Evolutionary conservation across 148 eudicot genomes (phyloP).

Genomic region (Cornus controversa): DNA sequence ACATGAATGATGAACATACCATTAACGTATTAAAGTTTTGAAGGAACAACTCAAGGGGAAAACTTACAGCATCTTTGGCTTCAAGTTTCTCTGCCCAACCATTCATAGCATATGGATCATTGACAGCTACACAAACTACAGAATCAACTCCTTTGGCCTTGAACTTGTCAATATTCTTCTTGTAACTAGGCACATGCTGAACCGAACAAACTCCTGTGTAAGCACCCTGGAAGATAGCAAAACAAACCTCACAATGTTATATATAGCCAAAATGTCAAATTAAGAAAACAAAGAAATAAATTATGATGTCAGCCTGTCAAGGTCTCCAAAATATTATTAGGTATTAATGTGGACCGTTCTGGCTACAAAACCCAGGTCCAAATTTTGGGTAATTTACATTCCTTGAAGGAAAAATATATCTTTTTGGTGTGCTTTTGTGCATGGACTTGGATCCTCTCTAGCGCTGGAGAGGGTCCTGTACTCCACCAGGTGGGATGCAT

Average conservation of each 20-base stretch:
- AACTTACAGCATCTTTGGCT: slow-evolving; percentile 81
- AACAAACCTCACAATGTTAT: neutral
- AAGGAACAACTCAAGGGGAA: slow-evolving; percentile 4
- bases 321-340: no score
- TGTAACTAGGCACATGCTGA: slow-evolving; percentile 97
- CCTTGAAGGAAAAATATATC: neutral
- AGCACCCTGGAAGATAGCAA: slow-evolving; percentile 60
- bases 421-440: no score
- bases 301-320: neutral
- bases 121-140: slow-evolving; percentile 80
- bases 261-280: neutral
- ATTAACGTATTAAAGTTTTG: neutral
- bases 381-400: neutral
- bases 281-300: neutral
- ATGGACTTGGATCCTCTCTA: no score
- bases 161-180: slow-evolving; percentile 79
- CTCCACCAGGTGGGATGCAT: no score
- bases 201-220: slow-evolving; percentile 91
- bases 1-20: neutral
- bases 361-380: neutral
- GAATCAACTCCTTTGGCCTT: slow-evolving; percentile 86
- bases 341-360: no score
- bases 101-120: slow-evolving; percentile 88
- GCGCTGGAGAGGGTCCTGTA: no score
- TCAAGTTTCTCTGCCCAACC: slow-evolving; percentile 98